Conservation (phyloP, 2,329 filamentous ascomycete genomes). For the Aspergillus luchuensis region DNA sequence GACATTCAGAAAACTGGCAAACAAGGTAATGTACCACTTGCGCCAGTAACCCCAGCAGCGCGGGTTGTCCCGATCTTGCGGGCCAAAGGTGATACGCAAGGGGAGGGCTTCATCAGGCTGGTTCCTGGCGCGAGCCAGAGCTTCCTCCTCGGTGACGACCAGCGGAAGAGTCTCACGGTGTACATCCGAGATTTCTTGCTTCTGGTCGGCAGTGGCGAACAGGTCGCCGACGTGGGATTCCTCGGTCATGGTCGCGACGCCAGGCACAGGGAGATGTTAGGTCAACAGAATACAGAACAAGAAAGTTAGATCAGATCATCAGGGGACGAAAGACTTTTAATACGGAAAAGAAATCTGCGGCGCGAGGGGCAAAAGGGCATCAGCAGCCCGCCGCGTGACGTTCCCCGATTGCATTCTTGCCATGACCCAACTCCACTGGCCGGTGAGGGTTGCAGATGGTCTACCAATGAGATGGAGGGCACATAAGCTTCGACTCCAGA, state of each 20-base stretch:
- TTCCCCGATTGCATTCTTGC: not conserved
- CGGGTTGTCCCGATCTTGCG: constrained; percentile 39
- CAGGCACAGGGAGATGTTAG: not conserved
- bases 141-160: constrained; percentile 27
- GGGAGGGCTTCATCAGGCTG: constrained; percentile 28
- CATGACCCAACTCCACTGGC: not conserved
- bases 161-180: constrained; percentile 18
- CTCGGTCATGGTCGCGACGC: constrained; percentile 1
- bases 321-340: not conserved
- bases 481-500: constrained; percentile 5
- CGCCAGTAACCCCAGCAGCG: constrained; percentile 42
- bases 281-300: not conserved
- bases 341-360: no score
- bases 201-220: not conserved
- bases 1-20: constrained; percentile 42
- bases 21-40: constrained; percentile 46
- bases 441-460: not conserved
- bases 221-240: not conserved
- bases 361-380: not conserved
- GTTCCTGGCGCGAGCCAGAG: constrained; percentile 26
- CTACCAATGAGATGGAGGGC: not conserved
- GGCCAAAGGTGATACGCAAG: constrained; percentile 24
- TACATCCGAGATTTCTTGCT: constrained; percentile 20
- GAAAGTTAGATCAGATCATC: not conserved
- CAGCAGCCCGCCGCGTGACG: not conserved